Evolutionary conservation across 75 land plant genomes (phyloP).

Genomic region (Adiantum capillusveneris): DNA sequence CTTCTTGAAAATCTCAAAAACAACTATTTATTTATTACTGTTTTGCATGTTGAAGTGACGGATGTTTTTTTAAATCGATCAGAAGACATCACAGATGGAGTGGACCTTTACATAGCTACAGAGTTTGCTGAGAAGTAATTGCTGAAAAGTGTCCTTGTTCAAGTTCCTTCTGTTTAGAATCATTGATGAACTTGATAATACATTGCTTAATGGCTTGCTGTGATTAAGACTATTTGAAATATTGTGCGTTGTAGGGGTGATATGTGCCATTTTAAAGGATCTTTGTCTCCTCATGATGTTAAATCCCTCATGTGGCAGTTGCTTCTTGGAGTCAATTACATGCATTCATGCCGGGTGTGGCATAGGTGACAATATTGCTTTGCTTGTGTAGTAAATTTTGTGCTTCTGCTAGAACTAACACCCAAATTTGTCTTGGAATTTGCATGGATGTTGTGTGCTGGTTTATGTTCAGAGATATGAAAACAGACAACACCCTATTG

Average conservation of each 20-base stretch:
- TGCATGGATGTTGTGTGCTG: too few species aligned
- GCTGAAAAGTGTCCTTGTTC: too few species aligned
- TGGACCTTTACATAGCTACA: constrained; percentile 31
- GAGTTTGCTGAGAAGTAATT: constrained; percentile 34
- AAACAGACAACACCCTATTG: constrained; percentile 28
- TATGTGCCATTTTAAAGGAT: constrained; percentile 21
- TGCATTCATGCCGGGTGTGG: constrained; percentile 35
- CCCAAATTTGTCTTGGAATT: too few species aligned
- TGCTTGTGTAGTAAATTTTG: neutral
- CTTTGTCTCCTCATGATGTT: constrained; percentile 20
- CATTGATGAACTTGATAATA: too few species aligned
- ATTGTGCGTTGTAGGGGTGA: constrained; percentile 15
- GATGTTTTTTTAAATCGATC: constrained; percentile 19
- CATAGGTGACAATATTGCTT: constrained; percentile 16
- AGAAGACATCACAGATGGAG: constrained; percentile 10
- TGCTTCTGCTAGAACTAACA: too few species aligned
- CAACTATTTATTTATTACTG: too few species aligned
- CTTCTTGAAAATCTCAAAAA: too few species aligned
- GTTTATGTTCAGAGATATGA: constrained; percentile 23
- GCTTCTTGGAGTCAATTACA: constrained; percentile 21
- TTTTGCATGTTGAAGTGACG: constrained; percentile 4
- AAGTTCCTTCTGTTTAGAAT: too few species aligned
- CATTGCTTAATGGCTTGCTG: too few species aligned
- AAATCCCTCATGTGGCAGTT: constrained; percentile 27
- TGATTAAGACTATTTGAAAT: too few species aligned